Base-by-base conservation (phyloP, 1,284 basidiomycete genomes). In the Moesziomyces parantarcticus region DNA sequence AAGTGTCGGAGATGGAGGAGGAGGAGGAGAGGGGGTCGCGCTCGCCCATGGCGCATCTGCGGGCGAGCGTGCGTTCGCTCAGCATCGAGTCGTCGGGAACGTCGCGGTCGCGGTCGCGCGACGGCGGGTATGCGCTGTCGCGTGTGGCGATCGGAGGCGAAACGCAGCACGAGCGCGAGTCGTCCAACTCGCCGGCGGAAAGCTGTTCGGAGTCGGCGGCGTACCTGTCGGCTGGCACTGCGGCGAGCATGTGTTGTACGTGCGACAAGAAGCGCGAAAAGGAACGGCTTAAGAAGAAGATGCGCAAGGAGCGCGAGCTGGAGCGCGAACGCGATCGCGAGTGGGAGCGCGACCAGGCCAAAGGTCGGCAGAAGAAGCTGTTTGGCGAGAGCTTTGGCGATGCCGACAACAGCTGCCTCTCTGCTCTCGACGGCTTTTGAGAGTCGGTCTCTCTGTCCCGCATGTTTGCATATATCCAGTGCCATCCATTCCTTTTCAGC, bases 251-350 rank as follows among this genome's bases (percentile, higher is more conserved):
- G 42, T 69, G 71, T 25, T 69, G 71, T 25, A 65, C 66, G n/a
- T 69, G 65, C 63, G 66, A 74, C 50, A 65, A 66, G 62, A 70
- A 74, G 53, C 53, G 51, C 23, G 71, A 74, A n/a, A 65, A 66
- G 62, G 71, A 74, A 49, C 54, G 58, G 36, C 48, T 70, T 50
- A 66, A 64, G 55, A 74, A 62, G 43, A 69, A 70, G 71, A 47
- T 74, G 5, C 65, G 66, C 48, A 65, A 63, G 25, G 71, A 74
- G 48, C 65, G 71, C 39, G 71, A 74, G 40, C 20, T 74, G 45
- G 71, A 74, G 47, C 61, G 71, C 22, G 66, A 74, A 50, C 71
- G 71, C 22, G 71, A 74, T 41, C 58, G 71, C 16, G 71, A 74
- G 34, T 74, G 71, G 71, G 71, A 74, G 47, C 50, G 62, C 48